These are phyloP conservation scores for Raphanus hybrid DNA, from an alignment of 441 rosid genomes.

Conservation along the genomic window DNA sequence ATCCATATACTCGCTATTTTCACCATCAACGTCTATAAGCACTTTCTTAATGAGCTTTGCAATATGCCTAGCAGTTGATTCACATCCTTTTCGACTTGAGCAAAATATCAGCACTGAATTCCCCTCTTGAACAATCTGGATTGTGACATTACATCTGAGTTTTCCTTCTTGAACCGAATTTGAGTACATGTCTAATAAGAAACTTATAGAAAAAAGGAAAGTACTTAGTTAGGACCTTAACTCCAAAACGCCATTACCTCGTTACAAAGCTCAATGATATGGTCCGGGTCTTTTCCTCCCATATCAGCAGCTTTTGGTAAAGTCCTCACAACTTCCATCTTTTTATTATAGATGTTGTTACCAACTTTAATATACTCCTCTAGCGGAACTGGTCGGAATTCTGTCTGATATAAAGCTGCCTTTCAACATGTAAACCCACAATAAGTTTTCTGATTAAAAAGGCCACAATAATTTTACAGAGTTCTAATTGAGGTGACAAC, in stretches of 20 bases:
- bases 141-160: conserved; percentile 35
- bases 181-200: conserved; percentile 17
- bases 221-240: conserved; percentile 25
- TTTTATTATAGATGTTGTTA: conserved; percentile 80
- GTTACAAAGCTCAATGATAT: conserved; percentile 87
- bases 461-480: conserved; percentile 16
- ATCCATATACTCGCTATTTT: conserved; percentile 65
- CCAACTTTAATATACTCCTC: conserved; percentile 95
- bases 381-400: conserved; percentile 96
- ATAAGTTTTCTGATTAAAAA: conserved; percentile 27
- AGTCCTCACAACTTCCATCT: conserved; percentile 83
- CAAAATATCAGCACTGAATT: conserved; percentile 95
- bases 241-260: conserved; percentile 59
- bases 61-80: conserved; percentile 94
- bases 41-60: conserved; percentile 78
- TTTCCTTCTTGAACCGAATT: conserved; percentile 34
- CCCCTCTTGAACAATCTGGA: conserved; percentile 96
- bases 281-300: conserved; percentile 98
- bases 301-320: conserved; percentile 69
- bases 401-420: conserved; percentile 96
- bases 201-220: conserved; percentile 20
- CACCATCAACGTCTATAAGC: conserved; percentile 50
- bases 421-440: conserved; percentile 45
- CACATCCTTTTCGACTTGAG: conserved; percentile 98
- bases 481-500: conserved; percentile 23